Evolutionary conservation across 768 basidiomycete species (phyloP).

Genomic region (Termitomyces sp.): DNA sequence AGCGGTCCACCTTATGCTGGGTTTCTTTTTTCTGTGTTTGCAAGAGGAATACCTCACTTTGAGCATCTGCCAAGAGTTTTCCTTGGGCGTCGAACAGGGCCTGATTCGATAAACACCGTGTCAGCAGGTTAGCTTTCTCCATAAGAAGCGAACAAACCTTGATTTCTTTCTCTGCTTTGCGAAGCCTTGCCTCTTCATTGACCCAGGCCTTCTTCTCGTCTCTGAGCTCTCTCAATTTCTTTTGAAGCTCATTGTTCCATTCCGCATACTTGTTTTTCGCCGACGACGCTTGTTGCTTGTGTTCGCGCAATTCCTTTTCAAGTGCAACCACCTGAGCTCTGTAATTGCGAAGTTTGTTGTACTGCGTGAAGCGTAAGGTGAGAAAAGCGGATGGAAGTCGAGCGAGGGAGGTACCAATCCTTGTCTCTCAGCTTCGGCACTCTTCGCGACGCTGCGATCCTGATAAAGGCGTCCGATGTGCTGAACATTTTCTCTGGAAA

Average conservation of each 20-base stretch:
- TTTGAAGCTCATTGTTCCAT: conserved; percentile 79
- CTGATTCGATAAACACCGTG: conserved; percentile 26
- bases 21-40: conserved; percentile 73
- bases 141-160: conserved; percentile 34
- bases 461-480: conserved; percentile 79
- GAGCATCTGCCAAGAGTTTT: conserved; percentile 62
- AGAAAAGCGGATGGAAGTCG: not conserved
- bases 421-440: conserved; percentile 78
- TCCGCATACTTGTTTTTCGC: conserved; percentile 77
- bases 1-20: conserved; percentile 73
- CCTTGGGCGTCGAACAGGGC: conserved; percentile 65
- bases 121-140: not conserved
- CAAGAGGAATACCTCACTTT: conserved; percentile 62
- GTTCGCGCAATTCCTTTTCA: conserved; percentile 64
- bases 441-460: conserved; percentile 64
- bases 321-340: conserved; percentile 60
- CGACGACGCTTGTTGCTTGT: conserved; percentile 65
- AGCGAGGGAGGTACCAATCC: conserved; percentile 51
- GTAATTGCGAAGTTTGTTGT: conserved; percentile 78
- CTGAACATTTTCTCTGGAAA: conserved; percentile 72
- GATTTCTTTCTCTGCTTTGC: conserved; percentile 65
- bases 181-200: conserved; percentile 59
- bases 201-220: conserved; percentile 80
- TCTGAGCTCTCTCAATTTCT: conserved; percentile 65
- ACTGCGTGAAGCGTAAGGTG: conserved; percentile 33